Base-by-base conservation (phyloP, 495 filamentous ascomycete species). In the Sphaerosporella brunnea region DNA sequence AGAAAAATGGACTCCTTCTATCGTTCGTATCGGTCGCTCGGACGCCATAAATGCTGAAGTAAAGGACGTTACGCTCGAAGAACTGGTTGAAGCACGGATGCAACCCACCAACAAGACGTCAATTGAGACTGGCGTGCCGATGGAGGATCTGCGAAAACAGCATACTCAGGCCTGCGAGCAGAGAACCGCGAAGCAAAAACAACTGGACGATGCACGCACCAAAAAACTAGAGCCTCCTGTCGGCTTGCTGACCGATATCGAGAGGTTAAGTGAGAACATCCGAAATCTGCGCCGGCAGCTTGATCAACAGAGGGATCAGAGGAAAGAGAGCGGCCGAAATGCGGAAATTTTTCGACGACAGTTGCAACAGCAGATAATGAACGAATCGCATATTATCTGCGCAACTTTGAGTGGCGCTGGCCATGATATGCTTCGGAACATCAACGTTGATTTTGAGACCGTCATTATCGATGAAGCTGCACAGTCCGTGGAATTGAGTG, bases 381-480 rank as follows among this genome's bases (percentile, higher is more conserved):
- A 93, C 53, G 75, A 77, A 19, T 83, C 90, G 9, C 81, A 96
- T 64, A 80, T 96, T 23, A 79, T 97, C 35, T 97, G 90, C 62
- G 82, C 90, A 19, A 97, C 90, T 0, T 77, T 97, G 45, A 93
- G 84, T 61, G 90, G 87, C 45, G 87, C 81, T 64, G 90, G 90
- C 13, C 92, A 96, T 54, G 92, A 97, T 42, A 94, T 97, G 79
- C 93, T 97, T 67, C 85, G 86, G 64, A 79, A 78, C 53, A 65
- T 96, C 41, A 87, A 82, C 54, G 84, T 96, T 44, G 90, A 96
- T 62, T 96, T 97, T 52, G 90, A 97, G 64, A 95, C 90, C 0
- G 90, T 97, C 51, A 80, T 97, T 57, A 93, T 97, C 56, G 90
- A 97, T 56, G 90, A 97, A 69, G 90, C 90, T 1, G 90, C 90